Percentiles rank a stretch among this genome's conserved stretches.
Evolutionary conservation across 108 stramenopile genomes (phyloP).

Genomic region (Chaetoceros tenuissimus): DNA sequence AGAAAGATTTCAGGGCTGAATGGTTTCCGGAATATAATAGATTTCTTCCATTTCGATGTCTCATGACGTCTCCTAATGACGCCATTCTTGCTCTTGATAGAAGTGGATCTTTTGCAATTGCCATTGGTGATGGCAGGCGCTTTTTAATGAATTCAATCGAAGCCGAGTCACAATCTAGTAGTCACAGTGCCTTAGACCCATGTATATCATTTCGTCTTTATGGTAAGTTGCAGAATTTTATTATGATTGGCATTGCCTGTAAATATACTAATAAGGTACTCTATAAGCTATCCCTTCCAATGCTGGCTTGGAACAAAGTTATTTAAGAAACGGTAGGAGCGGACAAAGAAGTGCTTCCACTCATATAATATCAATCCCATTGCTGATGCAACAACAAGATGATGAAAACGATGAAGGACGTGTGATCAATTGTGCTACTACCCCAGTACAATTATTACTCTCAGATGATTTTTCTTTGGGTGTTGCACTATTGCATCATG

Average conservation of each 20-base stretch:
- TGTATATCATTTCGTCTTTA: not conserved
- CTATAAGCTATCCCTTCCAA: slow-evolving; percentile 1
- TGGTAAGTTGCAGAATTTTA: not conserved
- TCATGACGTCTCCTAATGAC: slow-evolving; percentile 23
- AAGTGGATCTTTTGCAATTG: slow-evolving; percentile 18
- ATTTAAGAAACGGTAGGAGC: not conserved
- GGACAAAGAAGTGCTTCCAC: not conserved
- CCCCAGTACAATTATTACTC: slow-evolving; percentile 40
- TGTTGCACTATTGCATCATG: slow-evolving; percentile 22
- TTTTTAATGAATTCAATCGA: no score
- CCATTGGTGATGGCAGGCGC: slow-evolving; percentile 14
- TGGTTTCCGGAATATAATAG: no score
- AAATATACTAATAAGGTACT: not conserved
- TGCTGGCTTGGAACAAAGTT: slow-evolving; percentile 3
- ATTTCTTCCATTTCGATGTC: slow-evolving; percentile 30
- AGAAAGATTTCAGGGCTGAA: no score
- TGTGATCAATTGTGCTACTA: slow-evolving; percentile 23
- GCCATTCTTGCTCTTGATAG: slow-evolving; percentile 33
- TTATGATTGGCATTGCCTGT: not conserved
- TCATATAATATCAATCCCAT: slow-evolving; percentile 15
- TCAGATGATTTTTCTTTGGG: slow-evolving; percentile 42
- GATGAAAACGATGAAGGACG: slow-evolving; percentile 5
- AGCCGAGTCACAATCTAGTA: slow-evolving; percentile 4
- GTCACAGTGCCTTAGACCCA: not conserved
- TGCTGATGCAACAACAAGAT: slow-evolving; percentile 5